These are phyloP conservation scores for Aspergillus sp. DNA, from an alignment of 2,329 filamentous ascomycete species.

Conservation along the genomic window DNA sequence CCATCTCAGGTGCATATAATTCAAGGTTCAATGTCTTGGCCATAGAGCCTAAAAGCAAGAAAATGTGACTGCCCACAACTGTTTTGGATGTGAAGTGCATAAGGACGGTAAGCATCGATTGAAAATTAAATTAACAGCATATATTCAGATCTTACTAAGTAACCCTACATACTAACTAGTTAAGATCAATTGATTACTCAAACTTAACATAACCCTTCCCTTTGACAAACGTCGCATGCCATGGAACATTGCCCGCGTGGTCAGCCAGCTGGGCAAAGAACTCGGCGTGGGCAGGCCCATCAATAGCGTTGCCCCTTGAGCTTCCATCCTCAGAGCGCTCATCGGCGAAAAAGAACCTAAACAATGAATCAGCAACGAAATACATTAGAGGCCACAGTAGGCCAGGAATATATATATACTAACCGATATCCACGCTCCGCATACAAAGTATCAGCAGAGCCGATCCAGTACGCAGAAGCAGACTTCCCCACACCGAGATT, in stretches of 20 bases:
- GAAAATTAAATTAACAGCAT: too few relatives aligned
- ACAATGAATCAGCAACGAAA: neutral
- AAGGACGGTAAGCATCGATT: too few relatives aligned
- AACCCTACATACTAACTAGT: too few relatives aligned
- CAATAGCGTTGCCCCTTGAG: neutral
- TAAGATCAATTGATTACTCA: too few relatives aligned
- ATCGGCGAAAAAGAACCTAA: neutral
- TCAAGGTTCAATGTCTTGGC: too few relatives aligned
- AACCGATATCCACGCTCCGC: neutral
- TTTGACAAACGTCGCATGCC: slow-evolving; percentile 5
- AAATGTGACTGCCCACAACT: too few relatives aligned
- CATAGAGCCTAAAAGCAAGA: too few relatives aligned
- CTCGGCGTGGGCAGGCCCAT: slow-evolving; percentile 1
- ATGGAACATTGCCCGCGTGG: neutral
- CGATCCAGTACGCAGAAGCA: neutral
- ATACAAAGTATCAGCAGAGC: neutral
- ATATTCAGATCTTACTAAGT: too few relatives aligned
- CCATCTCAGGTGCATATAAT: too few relatives aligned
- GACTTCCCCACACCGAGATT: neutral
- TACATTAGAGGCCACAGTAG: neutral
- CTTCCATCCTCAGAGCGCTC: neutral
- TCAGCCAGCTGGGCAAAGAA: neutral
- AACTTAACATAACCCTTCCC: neutral
- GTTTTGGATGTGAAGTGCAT: too few relatives aligned
- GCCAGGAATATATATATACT: neutral